These are phyloP conservation scores for Astragalus membranaceus DNA, from an alignment of 306 rosid genomes.

Conservation along the genomic window DNA sequence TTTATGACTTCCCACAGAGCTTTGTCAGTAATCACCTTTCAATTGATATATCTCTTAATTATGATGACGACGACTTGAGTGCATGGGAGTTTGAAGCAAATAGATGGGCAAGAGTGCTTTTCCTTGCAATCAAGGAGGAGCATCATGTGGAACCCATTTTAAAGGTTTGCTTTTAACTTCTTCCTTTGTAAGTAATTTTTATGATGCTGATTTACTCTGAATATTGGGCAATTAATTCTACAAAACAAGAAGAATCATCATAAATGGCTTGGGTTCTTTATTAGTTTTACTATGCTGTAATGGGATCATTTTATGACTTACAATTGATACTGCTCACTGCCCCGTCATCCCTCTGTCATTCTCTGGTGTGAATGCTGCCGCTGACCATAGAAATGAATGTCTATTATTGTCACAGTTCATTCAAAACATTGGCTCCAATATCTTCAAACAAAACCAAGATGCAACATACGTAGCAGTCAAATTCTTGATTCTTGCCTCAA, in stretches of 20 bases:
- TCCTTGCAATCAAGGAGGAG: constrained; percentile 59
- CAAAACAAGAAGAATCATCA: not conserved
- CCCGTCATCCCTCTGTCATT: not conserved
- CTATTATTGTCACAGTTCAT: constrained; percentile 56
- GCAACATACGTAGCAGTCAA: constrained; percentile 46
- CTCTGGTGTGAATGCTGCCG: constrained; percentile 17
- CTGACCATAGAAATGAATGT: constrained; percentile 11
- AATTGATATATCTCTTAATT: constrained; percentile 35
- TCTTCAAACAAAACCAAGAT: constrained; percentile 46
- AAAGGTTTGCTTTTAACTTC: constrained; percentile 43
- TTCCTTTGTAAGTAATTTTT: not conserved
- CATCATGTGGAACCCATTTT: constrained; percentile 48
- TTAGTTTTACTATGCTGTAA: not conserved
- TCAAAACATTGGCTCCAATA: constrained; percentile 33
- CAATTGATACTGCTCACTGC: constrained; percentile 4
- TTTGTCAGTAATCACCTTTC: constrained; percentile 33
- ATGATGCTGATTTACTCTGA: constrained; percentile 1
- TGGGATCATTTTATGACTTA: not conserved
- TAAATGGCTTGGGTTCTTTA: not conserved
- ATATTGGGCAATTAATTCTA: not conserved
- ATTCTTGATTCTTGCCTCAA: constrained; percentile 60
- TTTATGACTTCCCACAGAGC: constrained; percentile 60
- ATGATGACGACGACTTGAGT: constrained; percentile 69
- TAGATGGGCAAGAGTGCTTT: constrained; percentile 88
- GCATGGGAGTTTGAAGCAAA: constrained; percentile 85